Base-by-base conservation (phyloP, 495 filamentous ascomycete genomes). In the Neurospora sp. region DNA sequence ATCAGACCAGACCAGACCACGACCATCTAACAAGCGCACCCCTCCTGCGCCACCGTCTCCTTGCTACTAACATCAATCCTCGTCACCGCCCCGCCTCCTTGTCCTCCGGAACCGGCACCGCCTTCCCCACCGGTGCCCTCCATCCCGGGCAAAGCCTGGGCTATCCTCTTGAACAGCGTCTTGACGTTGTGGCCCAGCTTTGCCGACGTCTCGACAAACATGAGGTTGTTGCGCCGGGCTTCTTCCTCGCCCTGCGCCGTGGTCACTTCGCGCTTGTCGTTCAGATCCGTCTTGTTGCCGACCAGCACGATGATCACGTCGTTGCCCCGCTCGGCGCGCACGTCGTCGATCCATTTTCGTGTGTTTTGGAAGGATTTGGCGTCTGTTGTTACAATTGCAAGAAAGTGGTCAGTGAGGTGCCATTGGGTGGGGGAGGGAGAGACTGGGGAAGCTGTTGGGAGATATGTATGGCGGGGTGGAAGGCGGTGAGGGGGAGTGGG, bases 131-230 rank as follows among this genome's bases (percentile, higher is more conserved):
- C 91, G 73, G 91, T 88, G 10, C 94, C 94, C 80, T 98, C 96
- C 96, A 99, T 99, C 39, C 96, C 96, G 5, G 96, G 96, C 76
- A 99, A 88, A 40, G 96, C 96, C 83, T 99, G 96, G 69, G 96
- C 96, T 86, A 99, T 99, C 83, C 93, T 89, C 84, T 92, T 92
- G 86, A 99, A 99, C 70, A 99, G 87, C 73, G 89, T 91, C 87
- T 99, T 98, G 74, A 99, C 96, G 79, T 99, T 99, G 80, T 98
- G 95, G 10, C 96, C 96, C 6, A 97, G 89, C 87, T 98, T 99
- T 46, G 96, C 96, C 83, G 94, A 97, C 70, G 96, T 99, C 87
- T 99, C 96, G 80, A 99, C 94, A 74, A 98, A 99, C 91, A 98
- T 96, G 74, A 97, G 83, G 70, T 94, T 94, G 79, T 94, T 93